A percentile compares a stretch with the other conserved stretches of the same genome.
Evolutionary conservation across 208 protist species (phyloP).

Genomic region (Crithidia mellificae): DNA sequence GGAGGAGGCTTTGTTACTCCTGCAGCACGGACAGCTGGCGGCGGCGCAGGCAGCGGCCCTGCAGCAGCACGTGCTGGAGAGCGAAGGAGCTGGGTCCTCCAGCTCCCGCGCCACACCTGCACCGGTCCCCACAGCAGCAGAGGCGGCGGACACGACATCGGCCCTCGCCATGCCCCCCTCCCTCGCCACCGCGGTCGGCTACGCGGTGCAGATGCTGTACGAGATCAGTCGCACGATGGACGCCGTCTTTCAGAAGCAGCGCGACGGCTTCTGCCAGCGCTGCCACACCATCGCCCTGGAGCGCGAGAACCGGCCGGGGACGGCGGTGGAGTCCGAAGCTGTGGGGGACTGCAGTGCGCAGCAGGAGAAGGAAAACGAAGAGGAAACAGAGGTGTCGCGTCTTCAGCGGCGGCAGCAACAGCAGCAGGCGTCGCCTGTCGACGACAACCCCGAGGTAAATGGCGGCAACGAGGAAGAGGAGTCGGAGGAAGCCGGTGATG

Average conservation of each 20-base stretch:
- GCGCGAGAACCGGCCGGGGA: conserved; percentile 6
- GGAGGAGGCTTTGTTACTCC: conserved; percentile 24
- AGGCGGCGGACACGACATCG: neutral
- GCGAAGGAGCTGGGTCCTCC: neutral
- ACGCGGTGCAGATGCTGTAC: conserved; percentile 25
- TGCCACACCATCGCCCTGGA: conserved; percentile 34
- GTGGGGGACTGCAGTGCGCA: neutral
- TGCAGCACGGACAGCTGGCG: conserved; percentile 11
- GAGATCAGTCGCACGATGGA: conserved; percentile 37
- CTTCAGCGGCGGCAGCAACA: too few relatives aligned
- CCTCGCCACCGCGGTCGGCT: conserved; percentile 22
- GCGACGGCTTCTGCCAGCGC: conserved; percentile 26
- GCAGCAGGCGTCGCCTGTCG: neutral
- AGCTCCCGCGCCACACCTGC: neutral
- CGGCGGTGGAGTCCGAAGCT: neutral
- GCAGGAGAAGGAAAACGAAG: neutral
- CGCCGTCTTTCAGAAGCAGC: conserved; percentile 30
- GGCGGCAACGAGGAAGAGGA: neutral
- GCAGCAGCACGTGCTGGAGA: conserved; percentile 4
- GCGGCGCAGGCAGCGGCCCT: conserved; percentile 18
- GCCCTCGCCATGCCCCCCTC: neutral
- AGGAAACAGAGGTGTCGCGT: neutral
- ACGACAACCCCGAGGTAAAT: neutral
- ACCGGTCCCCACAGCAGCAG: neutral
- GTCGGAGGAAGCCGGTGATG: too few relatives aligned